Evolutionary conservation across 192 early-diverging fungal species (phyloP).

Genomic region (Backusella morwellensis): DNA sequence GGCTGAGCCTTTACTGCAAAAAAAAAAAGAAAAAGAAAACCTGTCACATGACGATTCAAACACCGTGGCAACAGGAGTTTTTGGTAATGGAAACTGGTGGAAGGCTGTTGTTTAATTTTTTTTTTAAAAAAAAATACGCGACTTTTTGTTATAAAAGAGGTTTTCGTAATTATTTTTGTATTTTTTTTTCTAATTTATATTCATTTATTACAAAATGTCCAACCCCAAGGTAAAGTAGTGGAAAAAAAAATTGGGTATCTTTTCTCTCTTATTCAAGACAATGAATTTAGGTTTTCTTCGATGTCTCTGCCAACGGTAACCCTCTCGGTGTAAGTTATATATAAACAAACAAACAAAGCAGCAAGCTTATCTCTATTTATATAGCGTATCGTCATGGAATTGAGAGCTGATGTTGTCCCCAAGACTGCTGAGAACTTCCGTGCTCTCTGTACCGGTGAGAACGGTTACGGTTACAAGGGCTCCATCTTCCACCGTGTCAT

Average conservation of each 20-base stretch:
- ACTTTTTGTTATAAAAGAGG: background rate
- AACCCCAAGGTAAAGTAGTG: background rate
- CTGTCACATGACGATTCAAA: background rate
- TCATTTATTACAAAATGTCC: background rate
- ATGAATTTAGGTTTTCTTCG: constrained; percentile 61
- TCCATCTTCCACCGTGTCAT: constrained; percentile 86
- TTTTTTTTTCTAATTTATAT: background rate
- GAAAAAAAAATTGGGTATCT: background rate
- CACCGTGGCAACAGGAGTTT: background rate
- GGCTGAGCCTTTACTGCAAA: background rate
- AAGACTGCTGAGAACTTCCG: constrained; percentile 97
- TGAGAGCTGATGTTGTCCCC: constrained; percentile 65
- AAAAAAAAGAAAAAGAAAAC: background rate
- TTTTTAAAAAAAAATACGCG: background rate
- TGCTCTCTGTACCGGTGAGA: constrained; percentile 95
- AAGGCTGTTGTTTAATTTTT: background rate
- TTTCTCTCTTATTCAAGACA: background rate
- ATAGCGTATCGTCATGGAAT: constrained; percentile 63
- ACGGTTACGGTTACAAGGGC: constrained; percentile 79
- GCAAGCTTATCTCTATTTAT: background rate
- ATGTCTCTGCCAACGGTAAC: constrained; percentile 52
- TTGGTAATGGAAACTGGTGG: background rate
- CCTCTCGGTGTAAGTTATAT: constrained; percentile 44
- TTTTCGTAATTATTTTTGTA: background rate
- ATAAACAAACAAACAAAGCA: background rate